These are phyloP conservation scores for Verruconis gallopava DNA, from an alignment of 2,329 filamentous ascomycete genomes.

Conservation along the genomic window DNA sequence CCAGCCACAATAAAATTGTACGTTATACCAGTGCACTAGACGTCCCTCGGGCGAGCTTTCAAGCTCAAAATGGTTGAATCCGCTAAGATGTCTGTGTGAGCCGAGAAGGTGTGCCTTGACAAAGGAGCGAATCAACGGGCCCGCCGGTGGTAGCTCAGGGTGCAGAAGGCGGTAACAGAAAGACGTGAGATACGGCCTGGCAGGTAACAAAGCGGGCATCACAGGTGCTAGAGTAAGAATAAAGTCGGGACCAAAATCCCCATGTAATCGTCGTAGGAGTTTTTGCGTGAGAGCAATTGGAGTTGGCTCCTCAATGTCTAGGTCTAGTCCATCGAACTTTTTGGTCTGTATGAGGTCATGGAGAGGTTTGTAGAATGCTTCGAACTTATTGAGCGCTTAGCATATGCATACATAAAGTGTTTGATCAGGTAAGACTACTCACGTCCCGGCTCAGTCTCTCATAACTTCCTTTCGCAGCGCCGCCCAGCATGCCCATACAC, in stretches of 20 bases:
- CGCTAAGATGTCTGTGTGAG: constrained; percentile 51
- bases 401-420: constrained; percentile 12
- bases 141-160: constrained; percentile 10
- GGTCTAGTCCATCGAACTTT: constrained; percentile 27
- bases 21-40: constrained; percentile 73
- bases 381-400: constrained; percentile 38
- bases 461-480: constrained; percentile 66
- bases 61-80: constrained; percentile 67
- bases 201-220: constrained; percentile 45
- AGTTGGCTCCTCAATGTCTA: constrained; percentile 54
- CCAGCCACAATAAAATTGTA: constrained; percentile 90
- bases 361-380: constrained; percentile 59
- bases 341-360: constrained; percentile 49
- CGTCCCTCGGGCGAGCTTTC: constrained; percentile 35
- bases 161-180: constrained; percentile 16
- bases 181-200: constrained; percentile 17
- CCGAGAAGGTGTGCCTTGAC: constrained; percentile 69
- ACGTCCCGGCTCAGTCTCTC: constrained; percentile 43
- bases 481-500: constrained; percentile 77
- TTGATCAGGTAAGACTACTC: too few relatives aligned
- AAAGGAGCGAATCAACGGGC: constrained; percentile 45
- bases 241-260: constrained; percentile 57
- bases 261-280: constrained; percentile 34
- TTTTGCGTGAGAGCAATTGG: constrained; percentile 48
- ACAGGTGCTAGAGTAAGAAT: constrained; percentile 74